These are phyloP conservation scores for Suhomyces ambrosiae DNA, from an alignment of 1,139 yeast species.

Conservation along the genomic window DNA sequence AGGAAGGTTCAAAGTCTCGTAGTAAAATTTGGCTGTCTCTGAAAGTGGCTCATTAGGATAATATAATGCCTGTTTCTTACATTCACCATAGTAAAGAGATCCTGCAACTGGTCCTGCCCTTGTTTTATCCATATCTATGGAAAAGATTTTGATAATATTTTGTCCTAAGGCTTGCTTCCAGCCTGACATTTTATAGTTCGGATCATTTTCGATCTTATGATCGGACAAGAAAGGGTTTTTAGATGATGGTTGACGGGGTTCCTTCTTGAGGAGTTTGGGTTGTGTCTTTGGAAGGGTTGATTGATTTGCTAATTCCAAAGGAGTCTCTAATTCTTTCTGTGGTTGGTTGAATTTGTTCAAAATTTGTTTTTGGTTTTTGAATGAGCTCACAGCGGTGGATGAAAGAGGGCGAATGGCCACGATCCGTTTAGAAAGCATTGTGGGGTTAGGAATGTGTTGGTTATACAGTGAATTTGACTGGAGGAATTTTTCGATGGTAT, in stretches of 20 bases:
- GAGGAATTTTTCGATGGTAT: constrained; percentile 6
- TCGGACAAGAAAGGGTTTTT: constrained; percentile 55
- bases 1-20: constrained; percentile 79
- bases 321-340: constrained; percentile 36
- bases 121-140: constrained; percentile 86
- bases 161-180: constrained; percentile 80
- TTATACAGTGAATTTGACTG: background rate
- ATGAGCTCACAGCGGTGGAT: constrained; percentile 5
- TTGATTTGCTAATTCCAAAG: constrained; percentile 48
- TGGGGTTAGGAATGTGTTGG: background rate
- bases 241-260: constrained; percentile 44
- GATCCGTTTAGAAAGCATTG: constrained; percentile 6
- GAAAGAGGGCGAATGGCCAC: constrained; percentile 7
- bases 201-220: constrained; percentile 59
- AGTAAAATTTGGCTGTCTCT: constrained; percentile 69
- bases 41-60: constrained; percentile 70
- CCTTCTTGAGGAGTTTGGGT: constrained; percentile 38
- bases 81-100: constrained; percentile 78
- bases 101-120: constrained; percentile 96
- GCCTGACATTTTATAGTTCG: constrained; percentile 57
- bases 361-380: constrained; percentile 18
- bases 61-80: constrained; percentile 81
- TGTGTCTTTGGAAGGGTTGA: constrained; percentile 51
- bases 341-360: constrained; percentile 25
- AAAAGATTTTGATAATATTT: constrained; percentile 61